phyloP scores from a whole-genome alignment of 192 early-diverging fungal species.

The Coemansia umbellata region DNA sequence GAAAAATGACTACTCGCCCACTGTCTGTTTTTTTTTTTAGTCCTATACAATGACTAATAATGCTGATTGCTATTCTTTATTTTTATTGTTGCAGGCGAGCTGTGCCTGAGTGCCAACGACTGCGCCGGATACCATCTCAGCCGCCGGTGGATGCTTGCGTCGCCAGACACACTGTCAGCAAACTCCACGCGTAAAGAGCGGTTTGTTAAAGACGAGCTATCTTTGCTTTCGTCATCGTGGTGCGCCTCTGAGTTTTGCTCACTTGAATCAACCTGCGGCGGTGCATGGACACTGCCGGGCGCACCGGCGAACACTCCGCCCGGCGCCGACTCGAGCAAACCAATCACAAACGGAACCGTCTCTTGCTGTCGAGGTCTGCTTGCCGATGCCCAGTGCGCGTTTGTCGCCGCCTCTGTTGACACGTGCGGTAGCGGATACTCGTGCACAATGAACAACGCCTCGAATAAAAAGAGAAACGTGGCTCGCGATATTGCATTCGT shows the following conservation, averaged over 20 bases:
- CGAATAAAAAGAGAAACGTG: too few species aligned
- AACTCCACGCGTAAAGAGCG: not conserved
- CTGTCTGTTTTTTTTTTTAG: not conserved
- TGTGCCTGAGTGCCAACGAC: constrained; percentile 49
- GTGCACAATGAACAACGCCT: too few species aligned
- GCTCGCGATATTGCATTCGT: too few species aligned
- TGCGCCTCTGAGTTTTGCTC: constrained; percentile 57
- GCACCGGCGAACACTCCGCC: constrained; percentile 33
- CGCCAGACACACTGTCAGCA: not conserved
- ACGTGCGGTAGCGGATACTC: constrained; percentile 42
- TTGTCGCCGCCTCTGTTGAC: constrained; percentile 52
- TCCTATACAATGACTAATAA: too few species aligned
- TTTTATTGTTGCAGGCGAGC: constrained; percentile 30
- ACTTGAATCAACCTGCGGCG: constrained; percentile 58
- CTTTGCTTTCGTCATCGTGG: not conserved
- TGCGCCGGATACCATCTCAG: constrained; percentile 54
- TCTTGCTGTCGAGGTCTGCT: constrained; percentile 57
- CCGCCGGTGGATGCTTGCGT: constrained; percentile 15
- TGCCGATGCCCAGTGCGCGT: constrained; percentile 37
- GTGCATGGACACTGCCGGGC: constrained; percentile 55
- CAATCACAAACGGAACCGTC: constrained; percentile 16
- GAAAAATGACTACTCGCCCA: not conserved
- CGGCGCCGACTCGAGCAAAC: constrained; percentile 24
- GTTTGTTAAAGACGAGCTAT: constrained; percentile 12
- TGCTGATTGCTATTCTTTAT: constrained; percentile 1